Base-by-base conservation (phyloP, 2,329 filamentous ascomycete species). In the Colletotrichum sp. region DNA sequence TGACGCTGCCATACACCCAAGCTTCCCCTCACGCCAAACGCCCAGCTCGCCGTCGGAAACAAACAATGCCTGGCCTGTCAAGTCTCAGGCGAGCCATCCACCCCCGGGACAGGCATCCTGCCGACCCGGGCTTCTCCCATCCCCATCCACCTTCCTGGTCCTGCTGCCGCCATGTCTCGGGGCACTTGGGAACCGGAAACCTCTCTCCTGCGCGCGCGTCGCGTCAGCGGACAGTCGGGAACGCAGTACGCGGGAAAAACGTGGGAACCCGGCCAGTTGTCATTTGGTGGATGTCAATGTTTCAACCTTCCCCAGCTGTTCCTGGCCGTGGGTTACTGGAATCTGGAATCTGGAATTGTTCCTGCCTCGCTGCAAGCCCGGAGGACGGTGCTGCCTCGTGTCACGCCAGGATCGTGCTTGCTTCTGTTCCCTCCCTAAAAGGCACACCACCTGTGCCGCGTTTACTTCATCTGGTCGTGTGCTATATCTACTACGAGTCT, bases 181-280 rank as follows among this genome's bases (percentile, higher is more conserved):
- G 30, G n/a, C 16, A 14, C 34, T 63, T 36, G 61, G 32, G n/a
- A 63, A 32, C 24, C 32, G 58, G 58, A 32, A 30, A 4, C 16
- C 18, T 30, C 28, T 18, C 28, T 32, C 30, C 30, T 61, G 58
- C 28, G 58, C n/a, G 24, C 7, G 16, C 56, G 12, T n/a, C 28
- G 28, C 28, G 56, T 21, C 56, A 12, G 28, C 56, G 18, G 16
- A 61, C 56, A 18, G 59, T 36, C 34, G 34, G 34, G 14, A 8
- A 8, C 34, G 34, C 34, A 36, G 34, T 58, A 56, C 52, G 64
- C n/a, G 58, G 59, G 43, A 21, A 74, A 72, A 74, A 74, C 73
- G 73, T 74, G 69, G 73, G 52, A 75, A 30, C 73, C 73, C 38
- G 73, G 73, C 56, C 56, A 61, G 38, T 63, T 75, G 62, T 63